Evolutionary conservation across 2,329 filamentous ascomycete genomes (phyloP).

Genomic region (Thielaviopsis ethacetica): DNA sequence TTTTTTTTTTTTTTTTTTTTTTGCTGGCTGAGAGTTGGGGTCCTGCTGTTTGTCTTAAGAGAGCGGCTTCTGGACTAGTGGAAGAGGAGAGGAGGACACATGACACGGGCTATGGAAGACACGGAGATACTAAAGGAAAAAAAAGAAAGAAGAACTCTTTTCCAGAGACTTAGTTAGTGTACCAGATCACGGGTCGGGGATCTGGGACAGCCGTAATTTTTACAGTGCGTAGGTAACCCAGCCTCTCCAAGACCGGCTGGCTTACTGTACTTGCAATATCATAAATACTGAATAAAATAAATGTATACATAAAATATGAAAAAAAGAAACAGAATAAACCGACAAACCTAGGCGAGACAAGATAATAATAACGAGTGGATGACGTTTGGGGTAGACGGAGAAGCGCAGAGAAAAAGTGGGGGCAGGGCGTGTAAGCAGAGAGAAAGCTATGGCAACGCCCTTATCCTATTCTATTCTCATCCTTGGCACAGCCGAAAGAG

Average conservation of each 20-base stretch:
- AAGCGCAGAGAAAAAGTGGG: neutral
- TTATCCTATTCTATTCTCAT: neutral
- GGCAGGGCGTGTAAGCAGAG: neutral
- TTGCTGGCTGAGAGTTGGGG: neutral
- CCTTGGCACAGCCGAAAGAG: neutral
- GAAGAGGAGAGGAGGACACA: neutral
- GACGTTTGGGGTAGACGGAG: conserved; percentile 5
- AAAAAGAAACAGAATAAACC: neutral
- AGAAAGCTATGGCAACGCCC: neutral
- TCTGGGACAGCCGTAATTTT: no score
- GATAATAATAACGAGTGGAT: conserved; percentile 1
- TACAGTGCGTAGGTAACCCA: no score
- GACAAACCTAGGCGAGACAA: neutral
- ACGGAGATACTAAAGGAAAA: neutral
- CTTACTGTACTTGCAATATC: neutral
- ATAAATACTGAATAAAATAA: no score
- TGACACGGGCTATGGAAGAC: neutral
- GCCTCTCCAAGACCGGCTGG: neutral
- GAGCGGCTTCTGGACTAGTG: neutral
- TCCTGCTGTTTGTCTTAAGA: no score
- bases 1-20: neutral
- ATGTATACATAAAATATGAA: no score
- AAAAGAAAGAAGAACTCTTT: no score
- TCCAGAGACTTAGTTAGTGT: no score
- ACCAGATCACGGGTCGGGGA: no score